A percentile compares a stretch with the other conserved stretches of the same genome.
Evolutionary conservation across 208 protist species (phyloP).

Genomic region (Trypanosoma theileri): DNA sequence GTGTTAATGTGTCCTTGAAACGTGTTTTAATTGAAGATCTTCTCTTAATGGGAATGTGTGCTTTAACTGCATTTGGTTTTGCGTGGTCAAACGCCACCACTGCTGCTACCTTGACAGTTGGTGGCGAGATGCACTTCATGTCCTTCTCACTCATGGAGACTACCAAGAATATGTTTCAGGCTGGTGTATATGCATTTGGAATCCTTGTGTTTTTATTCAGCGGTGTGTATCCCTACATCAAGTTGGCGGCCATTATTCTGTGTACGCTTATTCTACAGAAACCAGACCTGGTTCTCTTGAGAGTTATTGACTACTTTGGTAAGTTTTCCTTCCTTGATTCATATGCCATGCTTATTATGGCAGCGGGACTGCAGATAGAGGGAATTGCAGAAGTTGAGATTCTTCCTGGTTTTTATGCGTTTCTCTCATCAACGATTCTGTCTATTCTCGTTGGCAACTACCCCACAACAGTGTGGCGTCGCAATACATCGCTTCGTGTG

Average conservation of each 20-base stretch:
- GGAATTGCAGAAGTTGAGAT: conserved; percentile 31
- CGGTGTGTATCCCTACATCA: conserved; percentile 93
- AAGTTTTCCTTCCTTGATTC: conserved; percentile 92
- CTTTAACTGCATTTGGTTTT: conserved; percentile 31
- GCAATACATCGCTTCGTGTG: conserved; percentile 31
- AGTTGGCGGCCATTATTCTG: conserved; percentile 41
- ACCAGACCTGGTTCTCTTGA: conserved; percentile 39
- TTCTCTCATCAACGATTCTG: conserved; percentile 28
- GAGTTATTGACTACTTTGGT: conserved; percentile 68
- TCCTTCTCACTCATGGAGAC: conserved; percentile 83
- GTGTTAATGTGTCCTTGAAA: conserved; percentile 13
- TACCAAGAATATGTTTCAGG: conserved; percentile 84
- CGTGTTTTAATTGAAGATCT: conserved; percentile 50
- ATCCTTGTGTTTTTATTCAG: conserved; percentile 91
- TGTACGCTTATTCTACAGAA: conserved; percentile 34
- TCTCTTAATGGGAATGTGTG: conserved; percentile 25
- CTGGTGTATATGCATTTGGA: conserved; percentile 74
- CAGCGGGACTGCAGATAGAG: conserved; percentile 52
- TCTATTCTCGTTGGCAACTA: conserved; percentile 58
- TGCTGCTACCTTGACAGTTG: conserved; percentile 23
- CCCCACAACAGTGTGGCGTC: conserved; percentile 48
- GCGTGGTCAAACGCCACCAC: conserved; percentile 29
- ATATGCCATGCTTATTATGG: conserved; percentile 64
- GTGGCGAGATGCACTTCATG: conserved; percentile 54
- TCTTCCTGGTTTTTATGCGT: conserved; percentile 33